phyloP scores from a whole-genome alignment of 176 grass and related monocot genomes.

The Rhynchospora pubera region DNA sequence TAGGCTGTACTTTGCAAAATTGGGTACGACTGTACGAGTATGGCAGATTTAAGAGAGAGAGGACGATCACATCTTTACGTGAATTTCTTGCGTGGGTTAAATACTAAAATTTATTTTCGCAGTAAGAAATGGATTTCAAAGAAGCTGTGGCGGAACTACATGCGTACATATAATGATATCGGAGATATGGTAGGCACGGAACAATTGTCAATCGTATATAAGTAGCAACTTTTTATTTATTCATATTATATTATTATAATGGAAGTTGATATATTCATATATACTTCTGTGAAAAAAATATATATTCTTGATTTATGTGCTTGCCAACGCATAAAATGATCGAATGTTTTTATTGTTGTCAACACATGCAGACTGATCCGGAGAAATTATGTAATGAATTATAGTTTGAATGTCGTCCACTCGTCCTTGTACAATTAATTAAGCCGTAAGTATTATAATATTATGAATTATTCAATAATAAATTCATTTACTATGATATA shows the following conservation, averaged over 20 bases:
- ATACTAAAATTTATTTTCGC: too few species aligned
- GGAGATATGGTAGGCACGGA: too few species aligned
- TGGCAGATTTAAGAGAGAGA: not conserved
- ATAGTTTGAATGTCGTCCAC: not conserved
- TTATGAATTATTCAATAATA: too few species aligned
- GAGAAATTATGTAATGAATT: not conserved
- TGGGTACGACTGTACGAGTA: not conserved
- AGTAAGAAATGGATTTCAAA: not conserved
- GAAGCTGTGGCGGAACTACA: not conserved
- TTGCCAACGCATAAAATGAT: not conserved
- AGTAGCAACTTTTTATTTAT: too few species aligned
- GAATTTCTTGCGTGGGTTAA: not conserved
- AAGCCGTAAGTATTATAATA: not conserved
- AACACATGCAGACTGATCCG: not conserved
- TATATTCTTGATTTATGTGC: not conserved
- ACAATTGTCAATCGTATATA: too few species aligned
- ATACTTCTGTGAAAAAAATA: not conserved
- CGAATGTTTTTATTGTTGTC: not conserved
- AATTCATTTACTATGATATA: too few species aligned
- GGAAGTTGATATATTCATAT: not conserved
- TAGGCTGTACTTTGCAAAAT: not conserved
- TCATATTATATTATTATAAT: too few species aligned
- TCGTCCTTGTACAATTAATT: not conserved
- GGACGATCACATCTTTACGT: not conserved
- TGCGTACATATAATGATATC: not conserved